Conservation (phyloP, 352 stramenopile species). For the Sclerospora graminicola region DNA sequence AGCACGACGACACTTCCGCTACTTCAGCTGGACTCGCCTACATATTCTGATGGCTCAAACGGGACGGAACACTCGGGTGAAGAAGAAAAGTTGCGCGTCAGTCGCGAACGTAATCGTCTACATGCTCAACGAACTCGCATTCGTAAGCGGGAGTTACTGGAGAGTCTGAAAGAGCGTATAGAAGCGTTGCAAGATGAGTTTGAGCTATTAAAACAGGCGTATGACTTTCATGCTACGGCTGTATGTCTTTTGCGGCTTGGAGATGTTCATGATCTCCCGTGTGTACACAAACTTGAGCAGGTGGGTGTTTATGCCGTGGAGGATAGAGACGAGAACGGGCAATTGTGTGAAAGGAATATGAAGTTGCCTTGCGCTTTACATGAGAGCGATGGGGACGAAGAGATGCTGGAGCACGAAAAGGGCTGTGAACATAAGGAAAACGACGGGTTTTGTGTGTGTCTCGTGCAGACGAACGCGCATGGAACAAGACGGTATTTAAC, state of each 20-base stretch:
- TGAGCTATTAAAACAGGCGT: conserved; percentile 55
- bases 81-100: conserved; percentile 62
- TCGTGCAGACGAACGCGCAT: conserved; percentile 26
- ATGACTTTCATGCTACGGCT: conserved; percentile 64
- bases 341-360: conserved; percentile 6
- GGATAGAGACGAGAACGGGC: conserved; percentile 26
- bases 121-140: conserved; percentile 67
- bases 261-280: conserved; percentile 24
- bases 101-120: conserved; percentile 63
- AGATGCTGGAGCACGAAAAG: conserved; percentile 36
- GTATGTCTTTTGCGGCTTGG: conserved; percentile 51
- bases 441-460: conserved; percentile 12
- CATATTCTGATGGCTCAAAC: conserved; percentile 9
- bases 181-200: conserved; percentile 47
- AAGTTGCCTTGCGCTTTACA: conserved; percentile 8
- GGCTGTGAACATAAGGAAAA: conserved; percentile 22
- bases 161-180: conserved; percentile 68
- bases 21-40: conserved; percentile 35
- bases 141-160: conserved; percentile 64
- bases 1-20: conserved; percentile 20
- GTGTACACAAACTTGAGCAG: conserved; percentile 42
- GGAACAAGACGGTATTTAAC: conserved; percentile 28
- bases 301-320: conserved; percentile 30
- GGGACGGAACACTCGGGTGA: conserved; percentile 15
- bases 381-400: conserved; percentile 28